Evolutionary conservation across 2,329 filamentous ascomycete species (phyloP).

Genomic region (Botrytis fabae): DNA sequence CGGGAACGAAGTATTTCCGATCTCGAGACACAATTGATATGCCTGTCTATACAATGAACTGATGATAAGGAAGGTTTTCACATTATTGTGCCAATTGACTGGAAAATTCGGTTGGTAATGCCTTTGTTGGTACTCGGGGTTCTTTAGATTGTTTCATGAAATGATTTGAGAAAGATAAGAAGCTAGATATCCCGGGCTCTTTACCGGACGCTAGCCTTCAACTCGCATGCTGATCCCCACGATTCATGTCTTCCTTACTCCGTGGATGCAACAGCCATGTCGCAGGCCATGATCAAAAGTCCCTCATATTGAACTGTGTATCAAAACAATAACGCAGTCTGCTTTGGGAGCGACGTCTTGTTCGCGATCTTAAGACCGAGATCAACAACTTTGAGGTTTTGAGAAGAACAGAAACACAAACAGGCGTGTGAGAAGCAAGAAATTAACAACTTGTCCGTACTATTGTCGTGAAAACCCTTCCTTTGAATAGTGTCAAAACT

Average conservation of each 20-base stretch:
- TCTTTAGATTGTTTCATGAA: background rate
- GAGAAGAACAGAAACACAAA: background rate
- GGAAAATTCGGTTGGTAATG: background rate
- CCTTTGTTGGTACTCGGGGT: background rate
- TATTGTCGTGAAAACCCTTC: background rate
- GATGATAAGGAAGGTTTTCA: background rate
- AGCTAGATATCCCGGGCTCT: background rate
- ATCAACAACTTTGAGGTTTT: background rate
- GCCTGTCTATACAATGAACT: background rate
- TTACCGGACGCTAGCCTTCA: background rate
- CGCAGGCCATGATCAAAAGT: background rate
- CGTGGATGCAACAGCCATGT: background rate
- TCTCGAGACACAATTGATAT: background rate
- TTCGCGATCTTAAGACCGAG: background rate
- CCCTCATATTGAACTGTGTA: background rate
- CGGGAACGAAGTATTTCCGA: conserved; percentile 17
- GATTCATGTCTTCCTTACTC: background rate
- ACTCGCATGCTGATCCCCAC: background rate
- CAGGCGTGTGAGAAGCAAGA: background rate
- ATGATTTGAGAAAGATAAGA: background rate
- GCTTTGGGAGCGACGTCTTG: background rate
- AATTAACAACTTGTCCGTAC: background rate
- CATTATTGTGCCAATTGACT: background rate
- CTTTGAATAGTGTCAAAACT: background rate
- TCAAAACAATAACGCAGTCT: background rate